Evolutionary conservation across 2,329 filamentous ascomycete species (phyloP).

Genomic region (Penicillium vulpinum): DNA sequence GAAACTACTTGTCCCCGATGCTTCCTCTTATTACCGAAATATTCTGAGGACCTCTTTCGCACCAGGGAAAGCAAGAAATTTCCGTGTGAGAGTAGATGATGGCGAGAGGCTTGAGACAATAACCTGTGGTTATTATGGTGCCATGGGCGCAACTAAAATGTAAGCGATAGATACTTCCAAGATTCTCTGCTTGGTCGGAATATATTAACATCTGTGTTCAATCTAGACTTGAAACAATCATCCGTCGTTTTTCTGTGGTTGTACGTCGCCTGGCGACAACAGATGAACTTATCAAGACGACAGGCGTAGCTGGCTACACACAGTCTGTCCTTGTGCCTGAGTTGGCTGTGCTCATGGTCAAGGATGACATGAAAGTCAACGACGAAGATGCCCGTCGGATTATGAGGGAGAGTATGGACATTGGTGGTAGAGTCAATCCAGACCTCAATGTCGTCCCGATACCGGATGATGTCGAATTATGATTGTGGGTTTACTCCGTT

Average conservation of each 20-base stretch:
- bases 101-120: constrained; percentile 53
- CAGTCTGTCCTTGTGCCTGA: constrained; percentile 78
- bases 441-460: constrained; percentile 55
- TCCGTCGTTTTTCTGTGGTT: constrained; percentile 58
- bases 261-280: constrained; percentile 63
- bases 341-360: constrained; percentile 55
- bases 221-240: constrained; percentile 57
- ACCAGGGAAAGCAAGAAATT: constrained; percentile 59
- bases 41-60: constrained; percentile 57
- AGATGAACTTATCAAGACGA: constrained; percentile 65
- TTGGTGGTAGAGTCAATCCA: constrained; percentile 69
- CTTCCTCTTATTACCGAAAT: constrained; percentile 61
- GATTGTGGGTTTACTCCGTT: not conserved
- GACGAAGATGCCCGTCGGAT: constrained; percentile 54
- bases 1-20: constrained; percentile 56
- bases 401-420: constrained; percentile 63
- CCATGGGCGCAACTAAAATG: constrained; percentile 70
- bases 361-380: constrained; percentile 57
- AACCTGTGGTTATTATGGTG: constrained; percentile 81
- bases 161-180: constrained; percentile 41
- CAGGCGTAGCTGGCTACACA: constrained; percentile 68
- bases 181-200: not conserved
- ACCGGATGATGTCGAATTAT: constrained; percentile 6
- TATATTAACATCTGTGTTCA: not conserved
- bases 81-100: constrained; percentile 53